A percentile compares a stretch with the other conserved stretches of the same genome.
These are phyloP conservation scores for Russula foetens DNA, from an alignment of 768 basidiomycete genomes.

Conservation along the genomic window DNA sequence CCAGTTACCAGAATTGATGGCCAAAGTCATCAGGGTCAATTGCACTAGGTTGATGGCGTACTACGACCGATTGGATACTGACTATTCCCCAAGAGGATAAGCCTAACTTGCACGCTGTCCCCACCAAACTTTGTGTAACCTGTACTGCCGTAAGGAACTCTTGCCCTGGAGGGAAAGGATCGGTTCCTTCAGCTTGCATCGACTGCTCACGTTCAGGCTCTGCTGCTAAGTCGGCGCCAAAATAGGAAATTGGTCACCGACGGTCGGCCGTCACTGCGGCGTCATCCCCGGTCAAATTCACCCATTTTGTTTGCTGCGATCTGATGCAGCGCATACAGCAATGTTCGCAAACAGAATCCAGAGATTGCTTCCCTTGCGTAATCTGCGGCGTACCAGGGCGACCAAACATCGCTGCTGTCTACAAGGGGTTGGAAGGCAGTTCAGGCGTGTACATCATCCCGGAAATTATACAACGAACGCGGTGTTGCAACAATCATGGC, in stretches of 20 bases:
- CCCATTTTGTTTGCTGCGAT: not conserved
- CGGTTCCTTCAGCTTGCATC: not conserved
- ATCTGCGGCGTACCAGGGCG: not conserved
- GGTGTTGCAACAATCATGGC: too few relatives aligned
- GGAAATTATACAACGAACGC: too few relatives aligned
- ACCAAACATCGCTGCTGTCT: not conserved
- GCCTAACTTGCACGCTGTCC: not conserved
- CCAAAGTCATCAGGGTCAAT: not conserved
- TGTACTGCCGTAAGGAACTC: not conserved
- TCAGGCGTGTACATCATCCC: too few relatives aligned
- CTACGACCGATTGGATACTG: not conserved
- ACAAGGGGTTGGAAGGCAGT: not conserved
- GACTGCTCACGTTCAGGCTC: not conserved
- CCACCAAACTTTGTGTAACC: not conserved
- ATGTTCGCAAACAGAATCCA: not conserved
- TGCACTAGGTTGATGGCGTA: not conserved
- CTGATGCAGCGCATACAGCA: not conserved
- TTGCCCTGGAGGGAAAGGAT: not conserved
- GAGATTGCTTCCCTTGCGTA: not conserved
- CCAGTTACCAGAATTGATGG: not conserved
- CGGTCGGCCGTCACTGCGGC: not conserved
- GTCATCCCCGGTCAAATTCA: not conserved
- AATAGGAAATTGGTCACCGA: not conserved
- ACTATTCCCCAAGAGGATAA: conserved; percentile 2
- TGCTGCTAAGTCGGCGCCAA: not conserved